Evolutionary conservation across 2,329 filamentous ascomycete species (phyloP), one percentile per base, ranked within the genome.

Genomic region (Scortechinia acanthostroma): DNA sequence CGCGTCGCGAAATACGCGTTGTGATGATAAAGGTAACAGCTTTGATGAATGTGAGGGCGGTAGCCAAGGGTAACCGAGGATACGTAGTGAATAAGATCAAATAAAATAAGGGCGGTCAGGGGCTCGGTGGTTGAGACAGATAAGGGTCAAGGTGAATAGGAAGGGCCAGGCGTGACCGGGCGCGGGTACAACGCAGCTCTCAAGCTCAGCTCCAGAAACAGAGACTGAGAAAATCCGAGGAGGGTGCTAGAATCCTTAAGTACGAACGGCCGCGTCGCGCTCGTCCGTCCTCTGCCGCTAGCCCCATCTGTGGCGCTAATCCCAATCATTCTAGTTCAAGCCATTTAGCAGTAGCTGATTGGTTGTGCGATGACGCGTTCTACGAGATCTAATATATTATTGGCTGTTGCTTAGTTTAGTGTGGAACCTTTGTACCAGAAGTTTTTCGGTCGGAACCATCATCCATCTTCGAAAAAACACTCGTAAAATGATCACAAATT

Each of bases 191-290:
- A 51, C 51, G 51, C 54, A 55, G 51, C 51, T 55, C 54, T 30
- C 25, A 30, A 55, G 53, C 53, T 58, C 55, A 42, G 45, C 28
- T 42, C 42, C 58, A 59, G 57, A 60, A 60, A 59, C 55, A 60
- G 57, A 60, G 53, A 54, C 53, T 57, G 56, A 57, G 55, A 53
- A 59, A 62, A 53, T 56, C 55, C 53, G 57, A 58, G 55, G 58
- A 50, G 60, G 60, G 58, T 61, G 58, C 56, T 56, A 61, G 60
- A 63, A 63, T 61, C 54, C 60, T 63, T 63, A 63, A 63, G 60
- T 63, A 63, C 55, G 60, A 57, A 53, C 56, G 56, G 50, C 51
- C 54, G 53, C 50, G 50, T 56, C 56, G 55, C 55, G 53, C 54
- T 56, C 50, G 52, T 52, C 58, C 54, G 55, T 50, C 53, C 52